These are phyloP conservation scores for Chaetothyriales sp. DNA, from an alignment of 2,329 filamentous ascomycete species.

Conservation along the genomic window DNA sequence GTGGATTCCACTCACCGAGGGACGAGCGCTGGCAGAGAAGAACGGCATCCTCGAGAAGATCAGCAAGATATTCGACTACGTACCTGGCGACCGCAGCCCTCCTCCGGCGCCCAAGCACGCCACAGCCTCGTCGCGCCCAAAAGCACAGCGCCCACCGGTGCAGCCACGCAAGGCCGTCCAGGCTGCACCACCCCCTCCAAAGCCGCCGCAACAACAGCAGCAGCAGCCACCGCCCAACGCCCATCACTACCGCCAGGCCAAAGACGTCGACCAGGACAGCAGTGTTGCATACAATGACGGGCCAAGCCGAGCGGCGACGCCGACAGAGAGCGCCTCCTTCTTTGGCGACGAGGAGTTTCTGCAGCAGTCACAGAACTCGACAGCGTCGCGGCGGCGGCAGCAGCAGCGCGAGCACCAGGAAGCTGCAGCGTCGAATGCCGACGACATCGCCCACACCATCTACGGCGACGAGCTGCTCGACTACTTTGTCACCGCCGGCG, in stretches of 20 bases:
- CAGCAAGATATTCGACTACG: constrained; percentile 75
- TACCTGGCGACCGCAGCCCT: constrained; percentile 70
- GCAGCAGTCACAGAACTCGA: constrained; percentile 50
- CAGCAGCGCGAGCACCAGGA: constrained; percentile 58
- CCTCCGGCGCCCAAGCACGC: constrained; percentile 88
- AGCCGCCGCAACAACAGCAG: constrained; percentile 1
- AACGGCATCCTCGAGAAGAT: constrained; percentile 78
- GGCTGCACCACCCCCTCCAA: constrained; percentile 21
- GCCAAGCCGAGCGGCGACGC: constrained; percentile 65
- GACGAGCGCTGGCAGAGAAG: constrained; percentile 65
- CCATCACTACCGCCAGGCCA: constrained; percentile 1
- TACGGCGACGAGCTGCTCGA: constrained; percentile 90
- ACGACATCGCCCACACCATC: constrained; percentile 71
- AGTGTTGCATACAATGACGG: constrained; percentile 46
- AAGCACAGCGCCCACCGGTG: constrained; percentile 52
- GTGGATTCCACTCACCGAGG: constrained; percentile 81
- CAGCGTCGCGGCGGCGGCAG: constrained; percentile 56
- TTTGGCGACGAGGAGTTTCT: constrained; percentile 69
- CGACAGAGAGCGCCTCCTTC: constrained; percentile 63
- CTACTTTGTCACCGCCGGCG: constrained; percentile 81
- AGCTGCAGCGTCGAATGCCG: constrained; percentile 22
- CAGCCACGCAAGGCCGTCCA: constrained; percentile 46
- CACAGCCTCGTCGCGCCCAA: constrained; percentile 58
- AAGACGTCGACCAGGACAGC: not conserved
- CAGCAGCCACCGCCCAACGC: not conserved